Conservation (phyloP, 2,329 filamentous ascomycete genomes). For the Pestalotiopsis sp. region DNA sequence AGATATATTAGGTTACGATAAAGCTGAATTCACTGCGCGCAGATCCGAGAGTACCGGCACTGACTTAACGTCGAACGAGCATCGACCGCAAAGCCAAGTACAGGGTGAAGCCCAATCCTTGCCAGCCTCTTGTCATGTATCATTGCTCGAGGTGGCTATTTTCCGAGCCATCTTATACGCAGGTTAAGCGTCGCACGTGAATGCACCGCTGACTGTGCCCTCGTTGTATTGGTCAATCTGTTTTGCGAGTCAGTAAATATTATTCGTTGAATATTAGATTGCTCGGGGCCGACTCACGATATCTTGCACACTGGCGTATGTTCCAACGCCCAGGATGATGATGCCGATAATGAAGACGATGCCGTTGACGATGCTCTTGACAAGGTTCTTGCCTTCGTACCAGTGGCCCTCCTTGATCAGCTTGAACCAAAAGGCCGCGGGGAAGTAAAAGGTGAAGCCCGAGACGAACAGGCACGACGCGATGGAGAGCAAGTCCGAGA, state of each 20-base stretch:
- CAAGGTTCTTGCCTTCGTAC: slow-evolving; percentile 31
- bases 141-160: too few species aligned
- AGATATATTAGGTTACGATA: too few species aligned
- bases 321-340: slow-evolving; percentile 33
- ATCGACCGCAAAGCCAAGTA: too few species aligned
- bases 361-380: slow-evolving; percentile 24
- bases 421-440: slow-evolving; percentile 37
- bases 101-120: too few species aligned
- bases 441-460: slow-evolving; percentile 42
- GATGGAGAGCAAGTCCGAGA: slow-evolving; percentile 65
- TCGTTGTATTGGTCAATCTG: slow-evolving; percentile 11
- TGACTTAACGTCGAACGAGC: too few species aligned
- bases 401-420: slow-evolving; percentile 31
- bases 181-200: not conserved
- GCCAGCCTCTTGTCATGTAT: too few species aligned
- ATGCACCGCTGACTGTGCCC: not conserved
- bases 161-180: too few species aligned
- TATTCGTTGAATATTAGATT: fast-evolving
- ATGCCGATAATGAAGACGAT: slow-evolving; percentile 33
- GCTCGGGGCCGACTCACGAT: slow-evolving; percentile 29
- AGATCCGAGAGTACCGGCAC: too few species aligned
- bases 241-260: not conserved
- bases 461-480: slow-evolving; percentile 54
- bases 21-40: too few species aligned
- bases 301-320: slow-evolving; percentile 34